Conservation (phyloP, 352 stramenopile species). For the Globisporangium nunn region DNA sequence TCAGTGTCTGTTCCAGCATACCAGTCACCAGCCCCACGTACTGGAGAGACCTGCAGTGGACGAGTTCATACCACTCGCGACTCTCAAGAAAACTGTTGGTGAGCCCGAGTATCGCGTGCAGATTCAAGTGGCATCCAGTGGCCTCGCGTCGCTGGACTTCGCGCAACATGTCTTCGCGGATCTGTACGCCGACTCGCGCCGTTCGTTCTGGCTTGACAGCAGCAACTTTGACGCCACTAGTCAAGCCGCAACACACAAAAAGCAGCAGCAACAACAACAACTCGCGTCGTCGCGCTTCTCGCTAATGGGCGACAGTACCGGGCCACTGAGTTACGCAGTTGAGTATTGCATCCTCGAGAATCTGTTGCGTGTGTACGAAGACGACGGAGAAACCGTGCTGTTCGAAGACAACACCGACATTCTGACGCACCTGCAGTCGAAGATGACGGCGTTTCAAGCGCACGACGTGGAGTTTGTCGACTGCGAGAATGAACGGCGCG, state of each 20-base stretch:
- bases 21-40: constrained; percentile 18
- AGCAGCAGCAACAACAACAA: neutral
- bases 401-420: constrained; percentile 22
- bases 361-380: constrained; percentile 30
- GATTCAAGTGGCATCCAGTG: constrained; percentile 27
- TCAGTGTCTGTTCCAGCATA: constrained; percentile 49
- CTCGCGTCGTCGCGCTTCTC: constrained; percentile 37
- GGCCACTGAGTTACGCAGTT: constrained; percentile 52
- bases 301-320: constrained; percentile 65
- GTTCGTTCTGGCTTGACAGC: constrained; percentile 79
- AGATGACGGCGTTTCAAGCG: constrained; percentile 24
- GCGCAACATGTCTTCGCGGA: constrained; percentile 48
- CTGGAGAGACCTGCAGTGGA: constrained; percentile 1
- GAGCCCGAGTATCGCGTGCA: constrained; percentile 25
- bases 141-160: constrained; percentile 48
- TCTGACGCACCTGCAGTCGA: constrained; percentile 33
- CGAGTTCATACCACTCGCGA: neutral
- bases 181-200: constrained; percentile 35
- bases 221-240: constrained; percentile 69
- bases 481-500: constrained; percentile 1
- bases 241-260: too few species aligned
- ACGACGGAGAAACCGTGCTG: constrained; percentile 5
- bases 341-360: constrained; percentile 60
- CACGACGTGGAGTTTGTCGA: constrained; percentile 24
- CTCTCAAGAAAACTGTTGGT: neutral